Conservation (phyloP, 2,329 filamentous ascomycete genomes). For the Xylogone sp. region DNA sequence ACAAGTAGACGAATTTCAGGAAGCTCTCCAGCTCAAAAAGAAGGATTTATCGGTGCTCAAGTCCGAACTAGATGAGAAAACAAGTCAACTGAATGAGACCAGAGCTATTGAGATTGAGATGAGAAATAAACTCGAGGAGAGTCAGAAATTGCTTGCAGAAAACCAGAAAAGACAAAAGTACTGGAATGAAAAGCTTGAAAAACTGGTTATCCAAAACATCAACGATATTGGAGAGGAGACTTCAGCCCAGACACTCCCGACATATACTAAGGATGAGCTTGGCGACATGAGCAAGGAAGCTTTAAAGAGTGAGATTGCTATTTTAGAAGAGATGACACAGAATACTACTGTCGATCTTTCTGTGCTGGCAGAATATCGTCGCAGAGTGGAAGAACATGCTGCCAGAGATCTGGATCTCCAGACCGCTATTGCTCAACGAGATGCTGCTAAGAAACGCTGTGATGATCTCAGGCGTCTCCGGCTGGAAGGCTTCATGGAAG, state of each 20-base stretch:
- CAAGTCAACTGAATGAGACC: slow-evolving; percentile 80
- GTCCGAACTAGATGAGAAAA: slow-evolving; percentile 81
- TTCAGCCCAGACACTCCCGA: slow-evolving; percentile 61
- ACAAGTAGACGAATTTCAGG: slow-evolving; percentile 78
- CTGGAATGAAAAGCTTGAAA: slow-evolving; percentile 87
- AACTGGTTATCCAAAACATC: slow-evolving; percentile 78
- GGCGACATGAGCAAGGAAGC: slow-evolving; percentile 62
- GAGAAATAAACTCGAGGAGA: slow-evolving; percentile 96
- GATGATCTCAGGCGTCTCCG: slow-evolving; percentile 88
- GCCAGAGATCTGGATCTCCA: slow-evolving; percentile 80
- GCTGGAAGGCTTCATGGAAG: slow-evolving; percentile 96
- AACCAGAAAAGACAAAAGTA: slow-evolving; percentile 81
- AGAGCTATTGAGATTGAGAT: slow-evolving; percentile 93
- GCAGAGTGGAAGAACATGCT: slow-evolving; percentile 78
- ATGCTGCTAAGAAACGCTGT: slow-evolving; percentile 84
- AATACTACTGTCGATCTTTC: slow-evolving; percentile 84
- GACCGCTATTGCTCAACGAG: slow-evolving; percentile 71
- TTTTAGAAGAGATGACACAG: slow-evolving; percentile 71
- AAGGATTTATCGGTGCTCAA: slow-evolving; percentile 77
- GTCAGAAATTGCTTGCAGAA: slow-evolving; percentile 81
- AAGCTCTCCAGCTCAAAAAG: slow-evolving; percentile 73
- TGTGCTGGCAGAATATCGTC: slow-evolving; percentile 84
- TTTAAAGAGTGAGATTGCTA: slow-evolving; percentile 62
- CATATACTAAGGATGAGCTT: slow-evolving; percentile 70
- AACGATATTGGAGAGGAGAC: slow-evolving; percentile 61